Percentiles rank a stretch among this genome's conserved stretches.
These are phyloP conservation scores for Fusarium sp. DNA, from an alignment of 2,329 filamentous ascomycete genomes.

Conservation along the genomic window DNA sequence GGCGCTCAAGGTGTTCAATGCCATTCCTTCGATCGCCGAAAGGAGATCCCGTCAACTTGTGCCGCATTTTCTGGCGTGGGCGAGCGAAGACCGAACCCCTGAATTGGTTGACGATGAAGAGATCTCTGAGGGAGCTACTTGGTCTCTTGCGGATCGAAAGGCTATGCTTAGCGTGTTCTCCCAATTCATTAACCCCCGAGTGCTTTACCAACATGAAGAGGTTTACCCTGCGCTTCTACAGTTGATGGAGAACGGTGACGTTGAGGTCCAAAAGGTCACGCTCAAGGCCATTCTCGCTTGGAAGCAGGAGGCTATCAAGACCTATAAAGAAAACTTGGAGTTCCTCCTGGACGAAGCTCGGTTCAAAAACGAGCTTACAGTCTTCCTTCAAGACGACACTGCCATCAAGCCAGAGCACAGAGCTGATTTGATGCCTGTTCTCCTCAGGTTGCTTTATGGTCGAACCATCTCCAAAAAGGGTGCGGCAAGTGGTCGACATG, in stretches of 20 bases:
- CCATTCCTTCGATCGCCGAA: constrained; percentile 82
- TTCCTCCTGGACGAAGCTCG: constrained; percentile 90
- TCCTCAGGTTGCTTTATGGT: constrained; percentile 90
- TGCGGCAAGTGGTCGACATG: constrained; percentile 80
- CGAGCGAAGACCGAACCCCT: constrained; percentile 62
- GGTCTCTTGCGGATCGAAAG: constrained; percentile 86
- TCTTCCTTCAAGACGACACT: constrained; percentile 83
- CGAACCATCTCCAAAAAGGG: constrained; percentile 87
- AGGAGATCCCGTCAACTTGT: constrained; percentile 87
- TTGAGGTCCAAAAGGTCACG: constrained; percentile 87
- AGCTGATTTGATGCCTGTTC: constrained; percentile 81
- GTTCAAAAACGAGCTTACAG: constrained; percentile 93
- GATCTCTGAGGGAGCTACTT: constrained; percentile 60
- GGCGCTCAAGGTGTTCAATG: constrained; percentile 82
- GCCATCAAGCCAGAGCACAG: constrained; percentile 81
- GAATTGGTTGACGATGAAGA: constrained; percentile 52
- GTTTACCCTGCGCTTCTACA: constrained; percentile 82
- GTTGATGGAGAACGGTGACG: constrained; percentile 87
- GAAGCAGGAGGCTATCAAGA: constrained; percentile 81
- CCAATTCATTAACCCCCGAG: constrained; percentile 87
- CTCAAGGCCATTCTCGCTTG: constrained; percentile 89
- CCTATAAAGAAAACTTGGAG: constrained; percentile 87
- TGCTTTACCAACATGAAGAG: constrained; percentile 81
- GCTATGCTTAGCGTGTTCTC: constrained; percentile 84
- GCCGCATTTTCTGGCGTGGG: constrained; percentile 88